These are phyloP conservation scores for Ceratocystis ficicola DNA, from an alignment of 2,329 filamentous ascomycete genomes.

Conservation along the genomic window DNA sequence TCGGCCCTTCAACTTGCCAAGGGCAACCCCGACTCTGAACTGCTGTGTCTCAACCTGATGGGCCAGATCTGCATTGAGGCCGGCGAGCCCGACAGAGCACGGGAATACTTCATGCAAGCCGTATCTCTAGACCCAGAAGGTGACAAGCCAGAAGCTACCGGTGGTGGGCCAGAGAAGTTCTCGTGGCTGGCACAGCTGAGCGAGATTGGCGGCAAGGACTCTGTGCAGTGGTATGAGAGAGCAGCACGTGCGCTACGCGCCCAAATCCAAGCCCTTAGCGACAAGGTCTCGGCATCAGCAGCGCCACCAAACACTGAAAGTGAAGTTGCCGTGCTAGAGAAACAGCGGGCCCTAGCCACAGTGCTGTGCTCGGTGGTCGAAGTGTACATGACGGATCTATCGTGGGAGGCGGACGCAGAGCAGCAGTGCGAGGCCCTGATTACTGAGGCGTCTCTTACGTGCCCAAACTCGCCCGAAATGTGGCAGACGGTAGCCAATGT, in stretches of 20 bases:
- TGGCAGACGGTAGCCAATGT: conserved; percentile 92
- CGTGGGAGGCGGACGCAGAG: conserved; percentile 86
- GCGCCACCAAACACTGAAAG: conserved; percentile 27
- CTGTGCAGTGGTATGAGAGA: conserved; percentile 54
- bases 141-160: conserved; percentile 52
- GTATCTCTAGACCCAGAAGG: conserved; percentile 68
- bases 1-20: conserved; percentile 34
- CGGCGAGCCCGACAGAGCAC: conserved; percentile 66
- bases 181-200: conserved; percentile 86
- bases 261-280: conserved; percentile 53
- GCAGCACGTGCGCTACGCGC: conserved; percentile 61
- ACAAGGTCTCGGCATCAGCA: conserved; percentile 2
- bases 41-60: conserved; percentile 60
- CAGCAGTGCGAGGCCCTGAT: conserved; percentile 74
- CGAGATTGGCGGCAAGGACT: conserved; percentile 54
- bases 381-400: conserved; percentile 98
- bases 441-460: conserved; percentile 78
- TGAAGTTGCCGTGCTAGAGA: conserved; percentile 45
- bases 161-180: conserved; percentile 86
- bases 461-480: conserved; percentile 72
- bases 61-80: conserved; percentile 73
- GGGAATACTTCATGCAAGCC: conserved; percentile 59
- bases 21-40: conserved; percentile 39
- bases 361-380: conserved; percentile 91
- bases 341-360: conserved; percentile 70